phyloP scores from a whole-genome alignment of 2,329 filamentous ascomycete genomes.

The Penicillium carneum region DNA sequence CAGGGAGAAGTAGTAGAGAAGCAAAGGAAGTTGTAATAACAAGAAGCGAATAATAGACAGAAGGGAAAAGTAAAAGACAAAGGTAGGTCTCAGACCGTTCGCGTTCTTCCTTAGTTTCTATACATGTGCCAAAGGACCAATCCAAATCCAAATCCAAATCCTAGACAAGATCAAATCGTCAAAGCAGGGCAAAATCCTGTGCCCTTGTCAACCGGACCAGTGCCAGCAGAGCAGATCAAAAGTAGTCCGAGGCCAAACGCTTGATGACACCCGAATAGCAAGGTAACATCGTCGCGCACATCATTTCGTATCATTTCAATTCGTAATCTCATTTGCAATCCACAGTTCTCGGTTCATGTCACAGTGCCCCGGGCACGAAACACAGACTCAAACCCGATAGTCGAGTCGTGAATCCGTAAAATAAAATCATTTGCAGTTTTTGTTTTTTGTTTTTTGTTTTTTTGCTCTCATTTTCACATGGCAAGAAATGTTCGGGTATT shows the following conservation, averaged over 20 bases:
- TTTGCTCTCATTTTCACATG: not conserved
- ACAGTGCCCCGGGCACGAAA: not conserved
- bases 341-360: not conserved
- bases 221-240: not conserved
- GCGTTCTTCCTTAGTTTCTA: conserved; percentile 4
- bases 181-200: conserved; percentile 6
- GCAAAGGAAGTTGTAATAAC: not conserved
- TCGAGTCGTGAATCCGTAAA: conserved; percentile 6
- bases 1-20: no score
- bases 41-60: not conserved
- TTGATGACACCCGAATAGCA: not conserved
- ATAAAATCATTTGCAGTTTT: not conserved
- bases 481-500: not conserved
- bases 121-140: not conserved
- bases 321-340: conserved; percentile 17
- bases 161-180: not conserved
- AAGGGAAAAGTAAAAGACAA: not conserved
- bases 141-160: not conserved
- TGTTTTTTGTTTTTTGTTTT: not conserved
- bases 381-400: not conserved
- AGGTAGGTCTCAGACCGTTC: conserved; percentile 9
- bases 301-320: conserved; percentile 16
- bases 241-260: conserved; percentile 1
- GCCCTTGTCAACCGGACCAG: conserved; percentile 12
- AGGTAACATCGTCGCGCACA: not conserved